phyloP scores from a whole-genome alignment of 441 rosid genomes.

The Erodium moschatum region DNA sequence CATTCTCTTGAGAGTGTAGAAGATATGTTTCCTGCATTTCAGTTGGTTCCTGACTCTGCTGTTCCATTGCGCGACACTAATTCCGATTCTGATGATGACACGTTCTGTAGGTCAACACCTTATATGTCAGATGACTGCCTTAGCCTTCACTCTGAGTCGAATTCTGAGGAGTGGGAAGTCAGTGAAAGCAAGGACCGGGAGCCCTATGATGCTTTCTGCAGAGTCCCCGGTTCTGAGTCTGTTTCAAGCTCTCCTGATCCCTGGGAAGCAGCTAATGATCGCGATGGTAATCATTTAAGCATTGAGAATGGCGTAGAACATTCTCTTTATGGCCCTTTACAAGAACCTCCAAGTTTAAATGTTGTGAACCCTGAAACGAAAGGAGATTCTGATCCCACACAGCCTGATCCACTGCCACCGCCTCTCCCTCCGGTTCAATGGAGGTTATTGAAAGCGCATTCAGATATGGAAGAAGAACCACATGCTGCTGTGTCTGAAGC shows the following conservation, averaged over 20 bases:
- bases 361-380: too few species aligned
- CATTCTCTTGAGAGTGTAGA: constrained; percentile 20
- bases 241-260: constrained; percentile 13
- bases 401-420: constrained; percentile 48
- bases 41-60: constrained; percentile 70
- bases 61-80: constrained; percentile 26
- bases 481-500: constrained; percentile 27
- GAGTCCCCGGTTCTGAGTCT: background rate
- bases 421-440: constrained; percentile 71
- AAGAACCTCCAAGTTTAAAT: too few species aligned
- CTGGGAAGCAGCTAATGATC: background rate
- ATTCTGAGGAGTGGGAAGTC: constrained; percentile 83
- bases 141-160: constrained; percentile 50
- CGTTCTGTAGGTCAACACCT: constrained; percentile 75
- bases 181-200: constrained; percentile 40
- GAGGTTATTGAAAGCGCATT: constrained; percentile 37
- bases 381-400: constrained; percentile 20
- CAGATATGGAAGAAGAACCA: constrained; percentile 30
- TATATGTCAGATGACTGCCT: constrained; percentile 56
- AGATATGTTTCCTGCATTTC: constrained; percentile 65
- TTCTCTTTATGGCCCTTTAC: too few species aligned
- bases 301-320: background rate
- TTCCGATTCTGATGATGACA: constrained; percentile 69
- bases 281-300: background rate
- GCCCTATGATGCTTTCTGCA: constrained; percentile 34